Evolutionary conservation across 2,329 filamentous ascomycete species (phyloP), one percentile per base, ranked within the genome.

Genomic region (Talaromyces amestolkiae): DNA sequence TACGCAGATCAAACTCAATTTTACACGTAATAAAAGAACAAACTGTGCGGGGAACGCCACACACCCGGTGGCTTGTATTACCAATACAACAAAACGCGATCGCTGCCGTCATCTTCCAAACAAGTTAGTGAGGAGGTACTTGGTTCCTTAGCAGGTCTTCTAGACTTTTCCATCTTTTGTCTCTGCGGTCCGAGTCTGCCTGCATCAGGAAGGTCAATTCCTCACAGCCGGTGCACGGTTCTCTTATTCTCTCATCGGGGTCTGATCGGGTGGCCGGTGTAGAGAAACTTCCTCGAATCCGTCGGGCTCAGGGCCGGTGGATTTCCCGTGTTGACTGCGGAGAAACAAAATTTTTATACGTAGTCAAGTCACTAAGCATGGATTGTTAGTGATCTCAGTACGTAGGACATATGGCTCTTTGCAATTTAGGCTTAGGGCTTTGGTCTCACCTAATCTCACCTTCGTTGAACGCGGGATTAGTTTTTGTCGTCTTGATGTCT

Each of bases 31-130:
- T 7, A 5, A 47, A 47, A 31, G 27, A 31, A 31, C 27, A 6
- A 37, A 27, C 15, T 24, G 3, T 9, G 39, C 22, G 56, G 27
- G 56, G 19, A 58, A 41, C 39, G 56, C 56, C 56, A 59, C 56
- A 43, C 31, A 43, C 24, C 19, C 56, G n/a, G 37, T 59, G 56
- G 56, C 56, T 59, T 59, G 35, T 24, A 27, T 24, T 58, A 27
- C 56, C 31, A 17, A 35, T 35, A 54, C 51, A 2, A 27, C 22
- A 49, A 3, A 27, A 27, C 22, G 11, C 10, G 11, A 22, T 22
- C 19, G 19, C 4, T 17, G 43, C 43, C 22, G 43, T 22, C 43
- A 45, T n/a, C 41, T 0, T 45, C 41, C 4, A 45, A 45, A 45
- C 41, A 45, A 22, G 22, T 22, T 22, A 22, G 22, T 22, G 22